Base-by-base conservation (phyloP, 1,284 basidiomycete genomes). In the Apiotrichum gracile region DNA sequence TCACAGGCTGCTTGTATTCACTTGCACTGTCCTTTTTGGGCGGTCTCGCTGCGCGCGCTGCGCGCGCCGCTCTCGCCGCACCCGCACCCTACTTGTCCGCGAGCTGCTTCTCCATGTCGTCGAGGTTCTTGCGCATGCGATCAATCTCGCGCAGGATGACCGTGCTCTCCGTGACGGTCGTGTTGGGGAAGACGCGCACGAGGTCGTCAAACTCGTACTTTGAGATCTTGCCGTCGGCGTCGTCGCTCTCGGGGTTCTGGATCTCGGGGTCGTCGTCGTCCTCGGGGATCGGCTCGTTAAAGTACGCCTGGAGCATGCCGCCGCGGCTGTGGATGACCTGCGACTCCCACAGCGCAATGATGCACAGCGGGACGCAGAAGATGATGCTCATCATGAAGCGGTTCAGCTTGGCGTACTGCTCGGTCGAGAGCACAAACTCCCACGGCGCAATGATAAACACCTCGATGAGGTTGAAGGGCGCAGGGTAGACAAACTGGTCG, bases 331-430 rank as follows among this genome's bases (percentile, higher is more conserved):
- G 81, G 53, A 80, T 80, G 39, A 83, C 66, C 12, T 80, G 77
- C 4, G 85, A 80, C 74, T 96, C 92, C 67, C 80, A 87, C 22
- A 92, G 63, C 0, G 88, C 87, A 61, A 96, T 87, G 16, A 79
- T 38, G 4, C 79, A 76, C 33, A 96, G 78, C 0, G 91, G 90
- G 39, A 91, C 59, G 74, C 86, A 87, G 78, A 96, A 94, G 17
- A 94, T 58, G 37, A 80, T 62, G 17, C 77, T 73, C 89, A 97
- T 91, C 47, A 90, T 77, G 61, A 78, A 68, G 47, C 85, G 83
- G 73, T 96, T 96, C 57, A 92, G 73, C 81, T 85, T 17, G 42
- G 63, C 61, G 57, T 74, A 72, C 47, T 54, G 54, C 42, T 58
- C 45, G 14, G 43, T 46, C 0, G 70, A 55, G 17, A 73, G 52